These are phyloP conservation scores for Cercis canadensis DNA, from an alignment of 306 rosid species.

Conservation along the genomic window DNA sequence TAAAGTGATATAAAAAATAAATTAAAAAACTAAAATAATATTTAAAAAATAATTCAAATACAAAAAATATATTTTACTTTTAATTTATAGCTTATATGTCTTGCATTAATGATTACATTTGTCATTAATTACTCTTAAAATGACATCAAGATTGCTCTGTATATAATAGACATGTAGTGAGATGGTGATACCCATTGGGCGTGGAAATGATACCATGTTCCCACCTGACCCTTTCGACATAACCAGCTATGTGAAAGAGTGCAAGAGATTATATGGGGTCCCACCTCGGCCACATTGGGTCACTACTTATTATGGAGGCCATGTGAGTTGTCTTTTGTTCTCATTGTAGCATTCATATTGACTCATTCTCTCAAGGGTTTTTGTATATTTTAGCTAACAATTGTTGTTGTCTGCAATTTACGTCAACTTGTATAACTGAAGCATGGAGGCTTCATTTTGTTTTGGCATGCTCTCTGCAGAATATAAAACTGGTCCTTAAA, in stretches of 20 bases:
- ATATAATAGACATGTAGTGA: constrained; percentile 40
- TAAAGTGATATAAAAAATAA: too few relatives aligned
- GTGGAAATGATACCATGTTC: constrained; percentile 39
- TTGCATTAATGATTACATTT: too few relatives aligned
- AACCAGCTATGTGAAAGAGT: neutral
- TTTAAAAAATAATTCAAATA: too few relatives aligned
- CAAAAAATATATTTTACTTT: too few relatives aligned
- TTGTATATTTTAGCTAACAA: neutral
- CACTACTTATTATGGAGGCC: constrained; percentile 40
- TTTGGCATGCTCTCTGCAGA: constrained; percentile 46
- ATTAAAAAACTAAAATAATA: too few relatives aligned
- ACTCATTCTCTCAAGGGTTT: neutral
- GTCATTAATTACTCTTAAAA: too few relatives aligned
- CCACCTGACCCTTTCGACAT: constrained; percentile 26
- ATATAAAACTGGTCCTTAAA: constrained; percentile 53
- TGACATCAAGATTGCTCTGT: neutral
- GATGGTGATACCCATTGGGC: constrained; percentile 43
- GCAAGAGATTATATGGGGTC: constrained; percentile 38
- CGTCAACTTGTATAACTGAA: neutral
- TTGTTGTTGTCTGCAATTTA: too few relatives aligned
- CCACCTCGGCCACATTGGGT: constrained; percentile 48
- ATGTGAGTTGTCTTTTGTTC: too few relatives aligned
- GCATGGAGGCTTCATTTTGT: too few relatives aligned
- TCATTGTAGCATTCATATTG: too few relatives aligned
- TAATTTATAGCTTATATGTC: too few relatives aligned